Conservation (phyloP, 2,329 filamentous ascomycete genomes). For the Zarea fungicola region DNA sequence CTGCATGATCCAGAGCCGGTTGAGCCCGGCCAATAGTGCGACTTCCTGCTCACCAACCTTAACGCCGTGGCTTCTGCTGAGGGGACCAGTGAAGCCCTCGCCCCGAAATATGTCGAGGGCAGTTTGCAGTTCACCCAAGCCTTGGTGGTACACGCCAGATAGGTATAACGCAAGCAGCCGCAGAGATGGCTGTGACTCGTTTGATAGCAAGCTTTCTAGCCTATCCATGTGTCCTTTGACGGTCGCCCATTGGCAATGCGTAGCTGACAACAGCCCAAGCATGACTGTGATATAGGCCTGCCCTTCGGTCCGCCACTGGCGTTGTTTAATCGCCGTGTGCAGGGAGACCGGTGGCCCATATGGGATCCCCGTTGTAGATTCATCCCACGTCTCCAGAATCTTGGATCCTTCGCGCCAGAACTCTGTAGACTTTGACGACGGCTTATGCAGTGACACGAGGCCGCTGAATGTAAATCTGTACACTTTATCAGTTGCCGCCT, state of each 20-base stretch:
- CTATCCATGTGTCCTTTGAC: conserved; percentile 54
- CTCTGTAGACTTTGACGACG: conserved; percentile 29
- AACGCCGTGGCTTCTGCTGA: conserved; percentile 31
- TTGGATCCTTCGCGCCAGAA: conserved; percentile 40
- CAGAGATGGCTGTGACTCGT: conserved; percentile 36
- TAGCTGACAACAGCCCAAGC: conserved; percentile 63
- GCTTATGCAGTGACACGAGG: conserved; percentile 39
- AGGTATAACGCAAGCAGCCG: conserved; percentile 62
- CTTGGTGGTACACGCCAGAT: conserved; percentile 69
- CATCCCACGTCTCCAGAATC: conserved; percentile 42
- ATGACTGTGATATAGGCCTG: conserved; percentile 68
- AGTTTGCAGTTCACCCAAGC: conserved; percentile 63
- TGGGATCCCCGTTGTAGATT: conserved; percentile 28
- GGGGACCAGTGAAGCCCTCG: conserved; percentile 45
- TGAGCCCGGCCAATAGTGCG: conserved; percentile 61
- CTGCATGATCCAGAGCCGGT: conserved; percentile 68
- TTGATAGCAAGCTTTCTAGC: conserved; percentile 41
- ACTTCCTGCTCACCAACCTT: conserved; percentile 57
- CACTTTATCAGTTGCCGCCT: neutral
- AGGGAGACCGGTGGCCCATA: conserved; percentile 46
- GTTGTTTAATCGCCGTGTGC: conserved; percentile 51
- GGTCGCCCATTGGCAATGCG: conserved; percentile 63
- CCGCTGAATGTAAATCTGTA: conserved; percentile 47
- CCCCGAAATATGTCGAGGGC: conserved; percentile 65
- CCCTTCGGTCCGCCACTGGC: conserved; percentile 60